Evolutionary conservation across 176 grass and related monocot genomes (phyloP), one percentile per base, ranked within the genome.

Genomic region (Oryza brachyantha): DNA sequence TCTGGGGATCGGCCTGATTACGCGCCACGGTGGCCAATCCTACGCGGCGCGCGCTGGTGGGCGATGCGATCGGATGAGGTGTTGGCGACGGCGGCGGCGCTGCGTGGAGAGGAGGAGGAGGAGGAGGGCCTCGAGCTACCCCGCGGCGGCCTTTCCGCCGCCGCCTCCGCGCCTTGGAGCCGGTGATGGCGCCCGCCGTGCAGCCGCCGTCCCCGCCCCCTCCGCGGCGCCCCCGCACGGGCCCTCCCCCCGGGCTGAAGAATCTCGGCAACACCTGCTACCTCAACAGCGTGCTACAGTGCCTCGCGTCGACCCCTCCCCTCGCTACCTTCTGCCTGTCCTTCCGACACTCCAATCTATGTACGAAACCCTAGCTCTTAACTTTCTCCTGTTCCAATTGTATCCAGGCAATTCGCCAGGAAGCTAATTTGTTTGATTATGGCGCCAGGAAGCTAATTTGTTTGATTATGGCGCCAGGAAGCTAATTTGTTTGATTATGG

Each of bases 251-350:
- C 13, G 96, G 92, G 76, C 88, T 96, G 59, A 99, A 89, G 66
- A 99, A 99, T 86, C 88, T 96, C 41, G 90, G 96, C 72, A 99
- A 99, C 82, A 93, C 90, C 59, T 99, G 96, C 88, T 95, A 99
- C 83, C 88, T 95, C 67, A 99, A 99, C 77, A 96, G 96, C 76
- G 92, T 99, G 11, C 85, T 99, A 73, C 96, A 99, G 88, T 99
- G 92, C 86, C 90, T 99, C 52, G 87, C 90, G 24, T 90, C 86
- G 80, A 99, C 96, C 25, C 88, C 96, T n/a, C 90, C 88, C 70
- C 88, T 99, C 73, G 96, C 90, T 37, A 85, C 61, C 69, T 99
- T 99, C 71, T 96, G 92, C 69, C 88, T 93, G 13, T 48, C 87
- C 61, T 87, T 73, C 8, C 84, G 85, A 25, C 96, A 99, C 88